Evolutionary conservation across 345 rosid genomes (phyloP).

Genomic region (Eucalyptus leucophloia): DNA sequence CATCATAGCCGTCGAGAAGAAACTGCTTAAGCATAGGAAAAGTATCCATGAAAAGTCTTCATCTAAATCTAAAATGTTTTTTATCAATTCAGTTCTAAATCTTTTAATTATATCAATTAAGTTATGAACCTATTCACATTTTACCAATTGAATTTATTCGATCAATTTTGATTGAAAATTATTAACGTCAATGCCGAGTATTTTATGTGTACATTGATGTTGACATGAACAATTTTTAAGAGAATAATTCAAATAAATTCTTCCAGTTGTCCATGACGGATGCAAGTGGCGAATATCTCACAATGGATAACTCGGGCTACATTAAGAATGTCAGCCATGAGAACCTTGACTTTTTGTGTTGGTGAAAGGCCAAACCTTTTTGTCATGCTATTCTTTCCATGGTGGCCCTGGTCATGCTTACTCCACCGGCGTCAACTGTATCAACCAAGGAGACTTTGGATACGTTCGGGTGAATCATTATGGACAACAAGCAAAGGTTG

Average conservation of each 20-base stretch:
- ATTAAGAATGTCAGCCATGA: neutral
- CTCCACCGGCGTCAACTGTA: neutral
- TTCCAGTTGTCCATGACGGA: neutral
- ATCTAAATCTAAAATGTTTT: too few relatives aligned
- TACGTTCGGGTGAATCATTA: neutral
- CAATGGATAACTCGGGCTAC: neutral
- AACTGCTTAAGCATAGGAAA: too few relatives aligned
- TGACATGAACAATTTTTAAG: accelerated
- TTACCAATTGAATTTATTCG: accelerated
- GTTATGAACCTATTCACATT: accelerated
- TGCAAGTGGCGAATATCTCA: neutral
- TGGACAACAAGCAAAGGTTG: neutral
- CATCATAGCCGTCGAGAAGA: too few relatives aligned
- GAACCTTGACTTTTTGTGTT: neutral
- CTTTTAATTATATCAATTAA: too few relatives aligned
- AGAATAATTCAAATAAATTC: neutral
- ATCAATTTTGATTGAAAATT: accelerated
- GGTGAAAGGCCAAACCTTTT: neutral
- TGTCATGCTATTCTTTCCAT: neutral
- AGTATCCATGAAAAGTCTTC: too few relatives aligned
- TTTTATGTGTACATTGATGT: accelerated
- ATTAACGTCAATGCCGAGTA: accelerated
- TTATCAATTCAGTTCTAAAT: accelerated
- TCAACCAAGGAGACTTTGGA: neutral
- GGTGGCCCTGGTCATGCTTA: neutral